Conservation (phyloP, 2,329 filamentous ascomycete species). For the Trichoderma pleuroti region DNA sequence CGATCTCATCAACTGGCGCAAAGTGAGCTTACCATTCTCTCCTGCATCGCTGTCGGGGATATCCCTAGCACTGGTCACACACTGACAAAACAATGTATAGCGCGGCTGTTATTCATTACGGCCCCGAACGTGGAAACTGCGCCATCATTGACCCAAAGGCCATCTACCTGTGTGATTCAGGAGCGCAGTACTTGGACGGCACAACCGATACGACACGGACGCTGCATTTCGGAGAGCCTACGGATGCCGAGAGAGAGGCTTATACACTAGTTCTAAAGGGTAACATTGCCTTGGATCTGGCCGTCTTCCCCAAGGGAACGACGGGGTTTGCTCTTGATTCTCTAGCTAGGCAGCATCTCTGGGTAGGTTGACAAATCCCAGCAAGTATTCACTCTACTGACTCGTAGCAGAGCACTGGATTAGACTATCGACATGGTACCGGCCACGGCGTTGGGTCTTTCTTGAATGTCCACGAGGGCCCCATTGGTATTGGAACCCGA, state of each 20-base stretch:
- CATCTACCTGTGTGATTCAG: slow-evolving; percentile 94
- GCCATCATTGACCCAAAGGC: slow-evolving; percentile 77
- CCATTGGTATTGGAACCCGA: slow-evolving; percentile 91
- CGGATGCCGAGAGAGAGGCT: slow-evolving; percentile 76
- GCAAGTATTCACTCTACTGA: slow-evolving; percentile 22
- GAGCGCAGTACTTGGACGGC: slow-evolving; percentile 92
- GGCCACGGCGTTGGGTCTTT: slow-evolving; percentile 94
- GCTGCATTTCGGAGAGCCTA: slow-evolving; percentile 83
- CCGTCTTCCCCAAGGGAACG: slow-evolving; percentile 90
- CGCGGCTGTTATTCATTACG: slow-evolving; percentile 94
- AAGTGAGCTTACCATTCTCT: slow-evolving; percentile 45
- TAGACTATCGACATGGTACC: slow-evolving; percentile 95
- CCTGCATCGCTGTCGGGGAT: background rate
- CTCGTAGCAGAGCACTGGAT: slow-evolving; percentile 52
- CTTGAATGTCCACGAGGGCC: slow-evolving; percentile 95
- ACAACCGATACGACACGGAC: slow-evolving; percentile 96
- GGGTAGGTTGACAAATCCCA: slow-evolving; percentile 53
- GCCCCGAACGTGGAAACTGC: slow-evolving; percentile 78
- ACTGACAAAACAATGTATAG: slow-evolving; percentile 44
- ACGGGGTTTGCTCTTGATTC: slow-evolving; percentile 89
- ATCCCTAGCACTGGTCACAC: background rate
- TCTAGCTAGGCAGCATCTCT: slow-evolving; percentile 85
- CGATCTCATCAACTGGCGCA: slow-evolving; percentile 89
- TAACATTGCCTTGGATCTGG: slow-evolving; percentile 81
- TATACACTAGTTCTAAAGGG: slow-evolving; percentile 96